Percentiles rank a stretch among this genome's conserved stretches.
Conservation (phyloP, 768 basidiomycete species). For the Cantharellus cinnabarinus region DNA sequence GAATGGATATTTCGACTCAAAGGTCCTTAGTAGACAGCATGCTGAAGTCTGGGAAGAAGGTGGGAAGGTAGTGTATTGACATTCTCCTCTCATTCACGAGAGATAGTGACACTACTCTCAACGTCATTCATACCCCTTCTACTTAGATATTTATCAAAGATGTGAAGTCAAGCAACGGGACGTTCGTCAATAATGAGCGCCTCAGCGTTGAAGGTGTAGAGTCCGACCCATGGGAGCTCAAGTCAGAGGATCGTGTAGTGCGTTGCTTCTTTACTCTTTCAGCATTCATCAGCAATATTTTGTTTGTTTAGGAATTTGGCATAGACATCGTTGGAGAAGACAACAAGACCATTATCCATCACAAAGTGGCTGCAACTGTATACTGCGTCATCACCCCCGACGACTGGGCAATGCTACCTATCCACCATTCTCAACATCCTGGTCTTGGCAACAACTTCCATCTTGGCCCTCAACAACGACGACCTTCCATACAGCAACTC, state of each 20-base stretch:
- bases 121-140: neutral
- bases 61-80: constrained; percentile 39
- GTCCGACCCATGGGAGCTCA: constrained; percentile 82
- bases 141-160: constrained; percentile 89
- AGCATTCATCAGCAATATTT: neutral
- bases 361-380: constrained; percentile 92
- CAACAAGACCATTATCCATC: constrained; percentile 93
- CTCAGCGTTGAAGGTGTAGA: constrained; percentile 78
- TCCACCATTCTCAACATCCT: constrained; percentile 31
- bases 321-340: constrained; percentile 98
- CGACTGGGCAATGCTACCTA: constrained; percentile 30
- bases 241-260: constrained; percentile 90
- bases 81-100: neutral
- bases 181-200: constrained; percentile 91
- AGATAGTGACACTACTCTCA: neutral
- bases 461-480: constrained; percentile 21
- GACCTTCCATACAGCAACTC: constrained; percentile 28
- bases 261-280: constrained; percentile 16
- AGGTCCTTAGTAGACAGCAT: constrained; percentile 83
- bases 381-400: constrained; percentile 74
- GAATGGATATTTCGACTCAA: constrained; percentile 95
- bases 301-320: constrained; percentile 65
- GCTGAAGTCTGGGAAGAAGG: constrained; percentile 94
- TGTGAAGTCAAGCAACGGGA: constrained; percentile 94
- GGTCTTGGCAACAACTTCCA: constrained; percentile 33